phyloP scores from a whole-genome alignment of 2,329 filamentous ascomycete species.

The Colletotrichum gigasporum region DNA sequence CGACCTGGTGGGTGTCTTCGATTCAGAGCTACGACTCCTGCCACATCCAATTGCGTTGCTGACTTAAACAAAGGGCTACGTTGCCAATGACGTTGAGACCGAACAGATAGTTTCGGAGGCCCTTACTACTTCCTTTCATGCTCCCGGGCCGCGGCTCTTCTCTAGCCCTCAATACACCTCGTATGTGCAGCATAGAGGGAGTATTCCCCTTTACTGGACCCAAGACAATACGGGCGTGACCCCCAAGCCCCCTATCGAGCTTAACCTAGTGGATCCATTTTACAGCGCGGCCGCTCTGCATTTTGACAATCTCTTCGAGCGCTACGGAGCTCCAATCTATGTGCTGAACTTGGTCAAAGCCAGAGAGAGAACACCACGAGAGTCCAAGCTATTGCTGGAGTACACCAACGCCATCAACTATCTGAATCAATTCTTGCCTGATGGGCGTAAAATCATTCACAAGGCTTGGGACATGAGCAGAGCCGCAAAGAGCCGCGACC shows the following conservation, averaged over 20 bases:
- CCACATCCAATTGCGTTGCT: background rate
- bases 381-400: slow-evolving; percentile 89
- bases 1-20: slow-evolving; percentile 65
- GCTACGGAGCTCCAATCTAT: slow-evolving; percentile 93
- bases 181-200: slow-evolving; percentile 95
- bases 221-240: slow-evolving; percentile 95
- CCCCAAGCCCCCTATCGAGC: slow-evolving; percentile 94
- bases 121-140: slow-evolving; percentile 93
- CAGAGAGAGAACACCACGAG: slow-evolving; percentile 86
- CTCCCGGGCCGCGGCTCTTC: slow-evolving; percentile 84
- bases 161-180: slow-evolving; percentile 93
- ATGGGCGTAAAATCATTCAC: slow-evolving; percentile 87
- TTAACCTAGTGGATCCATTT: slow-evolving; percentile 96
- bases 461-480: slow-evolving; percentile 99
- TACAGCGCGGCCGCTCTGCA: slow-evolving; percentile 92
- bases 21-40: background rate
- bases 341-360: slow-evolving; percentile 92
- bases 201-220: slow-evolving; percentile 96
- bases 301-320: slow-evolving; percentile 92
- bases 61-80: slow-evolving; percentile 73
- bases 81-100: slow-evolving; percentile 98
- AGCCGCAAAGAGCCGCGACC: slow-evolving; percentile 88
- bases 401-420: slow-evolving; percentile 90
- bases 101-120: slow-evolving; percentile 98
- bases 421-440: slow-evolving; percentile 91